Conservation (phyloP, 2,329 filamentous ascomycete species). For the Helotiales sp. region DNA sequence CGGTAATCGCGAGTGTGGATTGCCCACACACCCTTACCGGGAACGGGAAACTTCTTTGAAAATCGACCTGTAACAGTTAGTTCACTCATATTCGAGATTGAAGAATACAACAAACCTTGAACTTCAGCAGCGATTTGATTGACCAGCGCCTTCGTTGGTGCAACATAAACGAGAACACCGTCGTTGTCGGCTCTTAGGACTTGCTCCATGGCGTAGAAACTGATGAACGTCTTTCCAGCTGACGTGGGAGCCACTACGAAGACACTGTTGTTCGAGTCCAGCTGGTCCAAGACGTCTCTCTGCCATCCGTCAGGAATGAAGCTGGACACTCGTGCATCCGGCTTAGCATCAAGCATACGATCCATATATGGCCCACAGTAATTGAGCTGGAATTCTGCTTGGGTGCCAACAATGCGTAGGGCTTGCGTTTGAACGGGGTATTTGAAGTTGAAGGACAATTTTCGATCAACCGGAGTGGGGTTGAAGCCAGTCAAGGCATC, state of each 20-base stretch:
- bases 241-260: constrained; percentile 80
- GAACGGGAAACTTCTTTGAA: constrained; percentile 62
- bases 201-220: constrained; percentile 83
- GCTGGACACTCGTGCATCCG: constrained; percentile 67
- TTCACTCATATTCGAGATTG: no score
- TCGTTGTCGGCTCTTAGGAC: constrained; percentile 71
- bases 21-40: constrained; percentile 73
- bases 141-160: constrained; percentile 80
- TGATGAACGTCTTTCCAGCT: constrained; percentile 83
- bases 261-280: constrained; percentile 71
- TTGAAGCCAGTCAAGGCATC: constrained; percentile 37
- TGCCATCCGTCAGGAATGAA: constrained; percentile 83
- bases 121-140: constrained; percentile 85
- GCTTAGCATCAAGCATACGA: constrained; percentile 70
- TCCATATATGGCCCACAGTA: constrained; percentile 77
- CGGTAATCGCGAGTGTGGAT: constrained; percentile 78
- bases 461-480: constrained; percentile 42
- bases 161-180: constrained; percentile 76
- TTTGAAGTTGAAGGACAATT: constrained; percentile 53
- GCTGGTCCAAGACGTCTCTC: constrained; percentile 71
- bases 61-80: constrained; percentile 55
- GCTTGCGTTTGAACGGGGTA: constrained; percentile 42
- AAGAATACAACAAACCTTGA: constrained; percentile 52
- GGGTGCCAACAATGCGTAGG: constrained; percentile 45
- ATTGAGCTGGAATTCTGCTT: constrained; percentile 68